phyloP scores from a whole-genome alignment of 768 basidiomycete genomes.

The Auricularia auricula-judae region DNA sequence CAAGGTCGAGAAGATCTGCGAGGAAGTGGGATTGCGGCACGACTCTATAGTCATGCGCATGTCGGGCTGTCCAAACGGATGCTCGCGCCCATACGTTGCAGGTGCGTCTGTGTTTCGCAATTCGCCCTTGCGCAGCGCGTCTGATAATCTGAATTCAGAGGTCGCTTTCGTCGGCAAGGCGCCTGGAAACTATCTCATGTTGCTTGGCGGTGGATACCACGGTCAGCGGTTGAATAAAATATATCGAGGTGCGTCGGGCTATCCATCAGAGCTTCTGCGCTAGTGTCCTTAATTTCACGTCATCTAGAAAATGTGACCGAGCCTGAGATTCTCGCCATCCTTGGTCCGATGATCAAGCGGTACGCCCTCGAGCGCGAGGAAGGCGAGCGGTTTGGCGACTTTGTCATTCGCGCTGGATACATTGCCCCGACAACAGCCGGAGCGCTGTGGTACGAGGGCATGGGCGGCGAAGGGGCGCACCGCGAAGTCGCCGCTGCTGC shows the following conservation, averaged over 20 bases:
- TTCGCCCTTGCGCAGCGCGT: conserved; percentile 1
- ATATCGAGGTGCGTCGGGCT: conserved; percentile 50
- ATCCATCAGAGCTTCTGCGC: no score
- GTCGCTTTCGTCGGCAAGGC: conserved; percentile 96
- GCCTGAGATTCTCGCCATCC: conserved; percentile 82
- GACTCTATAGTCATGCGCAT: conserved; percentile 98
- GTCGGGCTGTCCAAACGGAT: conserved; percentile 95
- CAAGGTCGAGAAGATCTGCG: conserved; percentile 91
- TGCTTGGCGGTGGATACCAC: conserved; percentile 90
- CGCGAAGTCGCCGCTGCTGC: conserved; percentile 3
- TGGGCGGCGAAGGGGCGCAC: conserved; percentile 67
- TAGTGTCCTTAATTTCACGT: no score
- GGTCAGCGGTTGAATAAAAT: conserved; percentile 96
- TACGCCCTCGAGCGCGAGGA: conserved; percentile 80
- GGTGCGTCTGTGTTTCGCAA: conserved; percentile 30
- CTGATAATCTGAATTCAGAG: conserved; percentile 36
- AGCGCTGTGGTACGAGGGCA: conserved; percentile 74
- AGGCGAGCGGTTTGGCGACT: conserved; percentile 93
- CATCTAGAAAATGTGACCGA: conserved; percentile 71
- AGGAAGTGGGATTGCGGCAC: conserved; percentile 84
- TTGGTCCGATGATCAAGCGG: conserved; percentile 86
- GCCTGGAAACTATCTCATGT: conserved; percentile 83
- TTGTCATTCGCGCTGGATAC: conserved; percentile 83
- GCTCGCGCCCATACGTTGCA: conserved; percentile 86
- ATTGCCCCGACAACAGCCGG: conserved; percentile 79